Evolutionary conservation across 2,329 filamentous ascomycete species (phyloP), one percentile per base, ranked within the genome.

Genomic region (Alternaria arborescens): DNA sequence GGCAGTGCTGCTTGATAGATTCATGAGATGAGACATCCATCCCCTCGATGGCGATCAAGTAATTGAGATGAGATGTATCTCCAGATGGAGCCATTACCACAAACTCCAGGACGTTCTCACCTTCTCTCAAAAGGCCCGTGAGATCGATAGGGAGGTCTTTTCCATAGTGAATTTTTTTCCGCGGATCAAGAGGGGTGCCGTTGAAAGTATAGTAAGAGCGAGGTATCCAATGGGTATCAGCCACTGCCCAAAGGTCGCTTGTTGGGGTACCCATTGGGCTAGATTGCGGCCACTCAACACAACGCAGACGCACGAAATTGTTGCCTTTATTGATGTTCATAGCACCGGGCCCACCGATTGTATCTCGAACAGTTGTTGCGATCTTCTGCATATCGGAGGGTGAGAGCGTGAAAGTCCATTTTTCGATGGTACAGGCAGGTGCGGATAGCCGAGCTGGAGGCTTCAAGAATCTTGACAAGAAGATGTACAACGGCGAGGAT

Each of bases 81-180:
- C 76, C 60, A 42, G 71, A 55, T 8, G 55, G 32, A 16, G 69
- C 52, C 54, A 77, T 56, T 16, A 78, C 57, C 3, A 70, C 62
- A 7, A 94, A 74, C 5, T 83, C 79, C 3, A 97, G 72, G 0
- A 70, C 75, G 70, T 97, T 97, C 6, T 75, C 71, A 0, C 91
- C 92, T 16, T 78, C 67, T 8, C 71, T 74, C 5, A 96, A 66
- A 20, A 86, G 76, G 1, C 75, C 62, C 2, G 92, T 93, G 24
- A 97, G 80, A 67, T 97, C 92, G 6, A 91, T 81, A 0, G 94
- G 89, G 8, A 93, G 77, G 68, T 96, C 91, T 67, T 89, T 91
- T 11, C 89, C 89, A 71, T 94, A 86, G 62, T 95, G 89, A 1
- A 87, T 76, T 69, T 91, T 92, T 28, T 90, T 86, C 41, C 90